Percentiles rank a stretch among this genome's conserved stretches.
Conservation (phyloP, 345 rosid species). For the Aegle marmelos region DNA sequence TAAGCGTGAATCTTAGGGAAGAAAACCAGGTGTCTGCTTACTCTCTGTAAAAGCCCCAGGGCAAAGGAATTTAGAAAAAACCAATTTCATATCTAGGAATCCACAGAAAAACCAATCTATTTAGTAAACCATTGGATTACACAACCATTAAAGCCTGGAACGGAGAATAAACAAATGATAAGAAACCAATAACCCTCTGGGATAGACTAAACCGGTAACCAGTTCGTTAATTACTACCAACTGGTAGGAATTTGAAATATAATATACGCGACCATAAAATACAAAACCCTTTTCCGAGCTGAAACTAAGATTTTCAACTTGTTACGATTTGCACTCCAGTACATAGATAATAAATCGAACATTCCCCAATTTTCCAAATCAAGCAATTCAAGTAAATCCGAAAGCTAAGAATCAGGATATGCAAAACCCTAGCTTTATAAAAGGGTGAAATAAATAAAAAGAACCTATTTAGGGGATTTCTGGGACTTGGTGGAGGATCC, state of each 20-base stretch:
- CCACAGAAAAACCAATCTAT: neutral
- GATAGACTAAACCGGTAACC: neutral
- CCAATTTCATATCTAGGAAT: neutral
- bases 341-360: neutral
- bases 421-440: neutral
- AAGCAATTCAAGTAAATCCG: neutral
- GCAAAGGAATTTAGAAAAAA: neutral
- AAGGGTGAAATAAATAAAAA: neutral
- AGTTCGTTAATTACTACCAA: neutral
- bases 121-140: neutral
- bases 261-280: neutral
- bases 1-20: neutral
- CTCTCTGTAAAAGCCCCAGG: neutral
- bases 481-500: slow-evolving; percentile 16
- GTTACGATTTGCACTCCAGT: neutral
- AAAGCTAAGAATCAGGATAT: neutral
- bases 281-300: neutral
- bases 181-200: neutral
- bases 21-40: neutral
- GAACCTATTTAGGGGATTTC: slow-evolving; percentile 32
- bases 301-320: neutral
- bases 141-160: neutral
- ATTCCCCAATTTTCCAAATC: neutral
- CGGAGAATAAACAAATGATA: neutral
- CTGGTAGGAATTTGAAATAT: neutral